Evolutionary conservation across 2,329 filamentous ascomycete genomes (phyloP).

Genomic region (Trichoderma semiorbis): DNA sequence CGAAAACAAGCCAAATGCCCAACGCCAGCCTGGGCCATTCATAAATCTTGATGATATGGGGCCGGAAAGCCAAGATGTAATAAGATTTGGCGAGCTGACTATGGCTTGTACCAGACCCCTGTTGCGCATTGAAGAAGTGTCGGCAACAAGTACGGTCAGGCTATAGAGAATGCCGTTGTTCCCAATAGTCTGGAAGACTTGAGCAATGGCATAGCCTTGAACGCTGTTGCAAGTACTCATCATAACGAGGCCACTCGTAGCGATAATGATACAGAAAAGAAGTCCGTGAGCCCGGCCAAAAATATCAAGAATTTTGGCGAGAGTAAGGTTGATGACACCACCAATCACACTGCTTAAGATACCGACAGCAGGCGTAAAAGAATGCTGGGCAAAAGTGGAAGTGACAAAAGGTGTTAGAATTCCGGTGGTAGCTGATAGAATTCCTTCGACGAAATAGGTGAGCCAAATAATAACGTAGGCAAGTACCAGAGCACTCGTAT

Average conservation of each 20-base stretch:
- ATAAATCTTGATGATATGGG: slow-evolving; percentile 53
- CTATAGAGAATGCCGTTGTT: slow-evolving; percentile 44
- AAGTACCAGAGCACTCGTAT: slow-evolving; percentile 41
- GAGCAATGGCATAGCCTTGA: slow-evolving; percentile 58
- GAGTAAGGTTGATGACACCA: slow-evolving; percentile 60
- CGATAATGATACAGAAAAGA: slow-evolving; percentile 48
- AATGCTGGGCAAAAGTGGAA: slow-evolving; percentile 49
- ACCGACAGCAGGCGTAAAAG: slow-evolving; percentile 50
- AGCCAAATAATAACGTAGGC: slow-evolving; percentile 44
- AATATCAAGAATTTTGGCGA: slow-evolving; percentile 64
- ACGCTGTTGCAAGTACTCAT: slow-evolving; percentile 62
- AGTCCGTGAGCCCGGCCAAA: slow-evolving; percentile 65
- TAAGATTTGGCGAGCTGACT: slow-evolving; percentile 63
- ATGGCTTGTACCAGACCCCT: slow-evolving; percentile 62
- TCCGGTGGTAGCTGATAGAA: slow-evolving; percentile 36
- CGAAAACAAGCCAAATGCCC: slow-evolving; percentile 64
- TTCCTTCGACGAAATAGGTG: slow-evolving; percentile 38
- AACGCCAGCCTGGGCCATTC: slow-evolving; percentile 55
- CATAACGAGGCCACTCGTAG: slow-evolving; percentile 56
- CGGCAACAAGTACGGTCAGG: slow-evolving; percentile 59
- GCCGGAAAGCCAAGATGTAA: slow-evolving; percentile 61
- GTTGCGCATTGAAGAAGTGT: slow-evolving; percentile 63
- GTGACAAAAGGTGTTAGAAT: slow-evolving; percentile 48
- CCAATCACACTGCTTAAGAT: slow-evolving; percentile 53
- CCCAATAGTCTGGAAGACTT: slow-evolving; percentile 65